A percentile compares a stretch with the other conserved stretches of the same genome.
These are phyloP conservation scores for Castanospermum australe DNA, from an alignment of 306 rosid genomes.

Conservation along the genomic window DNA sequence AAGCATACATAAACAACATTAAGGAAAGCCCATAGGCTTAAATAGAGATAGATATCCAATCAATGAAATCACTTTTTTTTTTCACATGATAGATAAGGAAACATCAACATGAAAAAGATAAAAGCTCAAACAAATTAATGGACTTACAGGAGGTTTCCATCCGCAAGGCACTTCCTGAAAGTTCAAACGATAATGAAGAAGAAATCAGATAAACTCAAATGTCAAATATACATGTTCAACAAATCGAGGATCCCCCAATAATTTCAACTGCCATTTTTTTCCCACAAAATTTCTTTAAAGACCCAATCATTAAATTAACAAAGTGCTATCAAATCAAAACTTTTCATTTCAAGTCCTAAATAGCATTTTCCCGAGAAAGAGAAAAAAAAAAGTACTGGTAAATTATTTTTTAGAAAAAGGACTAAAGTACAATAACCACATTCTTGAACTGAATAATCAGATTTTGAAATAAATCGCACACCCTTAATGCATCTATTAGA, in stretches of 20 bases:
- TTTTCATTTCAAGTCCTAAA: slow-evolving; percentile 18
- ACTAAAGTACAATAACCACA: not conserved
- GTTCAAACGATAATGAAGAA: slow-evolving; percentile 21
- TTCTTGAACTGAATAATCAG: not conserved
- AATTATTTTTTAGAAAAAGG: not conserved
- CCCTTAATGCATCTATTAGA: no score
- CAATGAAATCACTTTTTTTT: not conserved
- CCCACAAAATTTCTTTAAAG: not conserved
- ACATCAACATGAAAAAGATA: not conserved
- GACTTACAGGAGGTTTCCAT: slow-evolving; percentile 95
- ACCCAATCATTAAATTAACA: not conserved
- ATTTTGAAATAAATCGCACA: no score
- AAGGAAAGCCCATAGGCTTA: not conserved
- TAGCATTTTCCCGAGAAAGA: not conserved
- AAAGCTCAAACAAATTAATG: not conserved
- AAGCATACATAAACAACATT: not conserved
- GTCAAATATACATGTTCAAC: not conserved
- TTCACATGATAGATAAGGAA: not conserved
- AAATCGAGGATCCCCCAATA: not conserved
- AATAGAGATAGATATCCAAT: not conserved
- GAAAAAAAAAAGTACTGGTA: not conserved
- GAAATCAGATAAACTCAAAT: slow-evolving; percentile 33
- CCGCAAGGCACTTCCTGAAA: slow-evolving; percentile 77
- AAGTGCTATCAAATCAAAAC: not conserved
- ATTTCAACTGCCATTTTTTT: not conserved